Conservation (phyloP, 257 asterid species). For the Anisodus tanguticus region DNA sequence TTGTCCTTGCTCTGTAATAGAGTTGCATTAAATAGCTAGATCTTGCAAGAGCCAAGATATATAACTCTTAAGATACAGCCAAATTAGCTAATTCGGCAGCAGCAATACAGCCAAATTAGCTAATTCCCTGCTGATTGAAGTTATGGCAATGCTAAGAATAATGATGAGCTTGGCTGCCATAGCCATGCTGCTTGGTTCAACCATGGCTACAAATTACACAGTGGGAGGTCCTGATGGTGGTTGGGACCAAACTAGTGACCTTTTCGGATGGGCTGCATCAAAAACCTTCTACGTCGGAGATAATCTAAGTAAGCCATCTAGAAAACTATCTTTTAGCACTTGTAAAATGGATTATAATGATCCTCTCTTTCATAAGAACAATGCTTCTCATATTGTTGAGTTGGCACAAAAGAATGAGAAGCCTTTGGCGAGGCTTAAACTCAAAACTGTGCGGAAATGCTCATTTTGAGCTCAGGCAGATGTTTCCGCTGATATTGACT, state of each 20-base stretch:
- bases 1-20: background rate
- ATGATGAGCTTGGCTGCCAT: constrained; percentile 37
- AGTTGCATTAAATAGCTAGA: constrained; percentile 31
- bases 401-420: background rate
- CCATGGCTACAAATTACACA: constrained; percentile 54
- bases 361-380: background rate
- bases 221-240: constrained; percentile 66
- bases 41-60: background rate
- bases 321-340: background rate
- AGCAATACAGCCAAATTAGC: background rate
- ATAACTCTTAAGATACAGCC: background rate
- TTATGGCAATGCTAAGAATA: constrained; percentile 44
- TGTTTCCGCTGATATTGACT: background rate
- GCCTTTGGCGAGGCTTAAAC: background rate
- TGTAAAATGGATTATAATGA: background rate
- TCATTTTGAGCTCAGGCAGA: background rate
- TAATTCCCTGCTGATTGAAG: constrained; percentile 14
- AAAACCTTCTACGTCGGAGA: constrained; percentile 56
- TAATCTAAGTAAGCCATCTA: constrained; percentile 48
- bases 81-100: constrained; percentile 26
- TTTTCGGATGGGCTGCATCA: constrained; percentile 59
- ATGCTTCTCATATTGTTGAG: background rate
- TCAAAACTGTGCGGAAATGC: background rate
- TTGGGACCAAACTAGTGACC: constrained; percentile 57
- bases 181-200: constrained; percentile 38